phyloP scores from a whole-genome alignment of 768 basidiomycete species.

The Tulasnella sp. region DNA sequence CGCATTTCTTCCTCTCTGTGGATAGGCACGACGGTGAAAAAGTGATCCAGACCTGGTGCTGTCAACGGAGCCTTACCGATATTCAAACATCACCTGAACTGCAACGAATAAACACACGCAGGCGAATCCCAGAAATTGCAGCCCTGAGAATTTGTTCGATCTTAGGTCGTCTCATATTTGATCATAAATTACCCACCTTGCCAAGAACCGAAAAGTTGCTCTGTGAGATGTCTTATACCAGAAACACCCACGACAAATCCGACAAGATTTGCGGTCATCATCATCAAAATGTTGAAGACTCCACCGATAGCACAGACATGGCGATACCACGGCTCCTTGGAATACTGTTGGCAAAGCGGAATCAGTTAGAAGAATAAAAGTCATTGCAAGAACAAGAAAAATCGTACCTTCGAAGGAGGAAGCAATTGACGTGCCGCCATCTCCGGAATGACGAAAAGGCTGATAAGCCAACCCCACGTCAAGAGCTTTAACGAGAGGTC shows the following conservation, averaged over 20 bases:
- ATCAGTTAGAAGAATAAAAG: background rate
- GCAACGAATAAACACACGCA: constrained; percentile 70
- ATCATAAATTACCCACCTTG: constrained; percentile 48
- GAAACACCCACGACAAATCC: constrained; percentile 92
- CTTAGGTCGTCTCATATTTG: background rate
- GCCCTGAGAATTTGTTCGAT: constrained; percentile 45
- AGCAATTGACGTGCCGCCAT: constrained; percentile 58
- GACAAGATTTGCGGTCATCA: constrained; percentile 90
- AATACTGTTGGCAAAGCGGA: constrained; percentile 53
- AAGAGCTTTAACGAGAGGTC: constrained; percentile 83
- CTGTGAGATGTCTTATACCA: constrained; percentile 64
- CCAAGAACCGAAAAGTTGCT: constrained; percentile 59
- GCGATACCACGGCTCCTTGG: constrained; percentile 69
- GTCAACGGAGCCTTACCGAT: constrained; percentile 54
- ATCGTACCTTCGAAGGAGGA: constrained; percentile 59
- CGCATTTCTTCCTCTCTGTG: constrained; percentile 69
- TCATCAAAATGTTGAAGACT: constrained; percentile 76
- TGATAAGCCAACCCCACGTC: constrained; percentile 96
- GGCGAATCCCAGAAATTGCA: constrained; percentile 60
- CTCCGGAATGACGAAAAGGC: constrained; percentile 86
- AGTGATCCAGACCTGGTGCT: background rate
- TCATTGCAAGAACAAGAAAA: background rate
- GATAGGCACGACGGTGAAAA: constrained; percentile 19
- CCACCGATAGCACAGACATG: constrained; percentile 80
- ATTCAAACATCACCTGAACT: constrained; percentile 94